Percentiles rank a stretch among this genome's conserved stretches.
Conservation (phyloP, 305 asterid genomes). For the Fraxinus angustifolia region DNA sequence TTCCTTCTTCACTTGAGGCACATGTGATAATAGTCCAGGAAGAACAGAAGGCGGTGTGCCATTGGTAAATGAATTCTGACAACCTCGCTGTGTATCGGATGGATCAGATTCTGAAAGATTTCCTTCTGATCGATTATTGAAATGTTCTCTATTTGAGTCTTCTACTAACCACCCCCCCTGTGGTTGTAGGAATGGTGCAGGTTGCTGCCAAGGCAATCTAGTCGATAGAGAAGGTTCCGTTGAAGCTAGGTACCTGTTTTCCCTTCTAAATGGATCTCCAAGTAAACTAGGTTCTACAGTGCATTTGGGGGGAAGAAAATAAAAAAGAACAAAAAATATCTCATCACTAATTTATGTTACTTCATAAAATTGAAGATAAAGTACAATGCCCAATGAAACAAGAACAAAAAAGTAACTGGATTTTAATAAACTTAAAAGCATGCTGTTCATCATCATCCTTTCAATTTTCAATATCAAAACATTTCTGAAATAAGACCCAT, state of each 20-base stretch:
- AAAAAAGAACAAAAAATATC: not conserved
- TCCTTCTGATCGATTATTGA: constrained; percentile 42
- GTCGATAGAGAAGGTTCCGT: constrained; percentile 59
- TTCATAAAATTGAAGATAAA: constrained; percentile 3
- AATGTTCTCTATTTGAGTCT: constrained; percentile 40
- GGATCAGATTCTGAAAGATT: constrained; percentile 39
- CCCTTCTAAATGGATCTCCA: constrained; percentile 77
- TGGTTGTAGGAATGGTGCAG: constrained; percentile 39
- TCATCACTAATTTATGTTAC: not conserved
- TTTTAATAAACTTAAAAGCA: not conserved
- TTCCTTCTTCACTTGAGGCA: constrained; percentile 44
- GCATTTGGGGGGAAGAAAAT: constrained; percentile 15
- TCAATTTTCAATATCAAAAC: not conserved
- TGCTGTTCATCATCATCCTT: constrained; percentile 13
- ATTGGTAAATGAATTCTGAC: constrained; percentile 43
- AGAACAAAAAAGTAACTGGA: constrained; percentile 2
- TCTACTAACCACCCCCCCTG: constrained; percentile 70
- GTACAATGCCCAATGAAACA: constrained; percentile 5
- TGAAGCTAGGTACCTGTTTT: constrained; percentile 46
- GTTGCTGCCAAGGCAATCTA: constrained; percentile 56
- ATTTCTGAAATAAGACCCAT: constrained; percentile 22
- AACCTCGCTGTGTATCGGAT: constrained; percentile 45
- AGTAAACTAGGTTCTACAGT: constrained; percentile 77
- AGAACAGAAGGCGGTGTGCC: constrained; percentile 42
- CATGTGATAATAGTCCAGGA: constrained; percentile 33